These are phyloP conservation scores for Silene noctiflora DNA, from an alignment of 179 eudicot genomes.

Conservation along the genomic window DNA sequence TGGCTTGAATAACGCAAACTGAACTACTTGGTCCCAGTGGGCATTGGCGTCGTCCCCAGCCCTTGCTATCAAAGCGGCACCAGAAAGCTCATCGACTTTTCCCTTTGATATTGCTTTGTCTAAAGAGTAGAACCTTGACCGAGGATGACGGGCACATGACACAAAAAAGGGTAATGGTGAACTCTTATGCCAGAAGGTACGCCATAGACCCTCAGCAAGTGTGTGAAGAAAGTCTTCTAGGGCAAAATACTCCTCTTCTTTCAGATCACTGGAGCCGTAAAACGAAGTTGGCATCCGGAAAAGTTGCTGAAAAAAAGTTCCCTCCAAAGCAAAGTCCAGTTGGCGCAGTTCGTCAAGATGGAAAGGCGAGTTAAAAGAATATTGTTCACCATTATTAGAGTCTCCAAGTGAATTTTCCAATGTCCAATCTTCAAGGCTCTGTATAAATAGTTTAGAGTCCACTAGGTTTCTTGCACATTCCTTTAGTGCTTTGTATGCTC, in stretches of 20 bases:
- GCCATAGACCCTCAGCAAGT: constrained; percentile 62
- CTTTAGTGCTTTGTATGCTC: constrained; percentile 50
- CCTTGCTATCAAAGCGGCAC: constrained; percentile 63
- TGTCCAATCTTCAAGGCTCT: constrained; percentile 65
- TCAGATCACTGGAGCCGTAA: constrained; percentile 42
- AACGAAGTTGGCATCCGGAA: constrained; percentile 76
- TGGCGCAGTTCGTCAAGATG: constrained; percentile 55
- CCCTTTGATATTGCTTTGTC: constrained; percentile 75
- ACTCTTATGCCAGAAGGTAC: constrained; percentile 65
- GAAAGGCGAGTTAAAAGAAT: constrained; percentile 56
- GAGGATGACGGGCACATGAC: constrained; percentile 65
- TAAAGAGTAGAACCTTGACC: constrained; percentile 69
- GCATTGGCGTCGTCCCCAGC: constrained; percentile 34
- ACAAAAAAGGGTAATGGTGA: constrained; percentile 58
- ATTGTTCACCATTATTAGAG: constrained; percentile 38
- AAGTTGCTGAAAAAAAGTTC: constrained; percentile 64
- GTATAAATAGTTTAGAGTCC: constrained; percentile 52
- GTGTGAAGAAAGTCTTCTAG: constrained; percentile 76
- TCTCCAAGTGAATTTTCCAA: constrained; percentile 43
- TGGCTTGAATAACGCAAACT: constrained; percentile 57
- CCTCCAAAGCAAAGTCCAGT: constrained; percentile 77
- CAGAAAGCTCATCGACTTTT: constrained; percentile 55
- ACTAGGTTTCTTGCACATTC: constrained; percentile 48
- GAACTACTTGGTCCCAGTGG: constrained; percentile 71
- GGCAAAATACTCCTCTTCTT: constrained; percentile 67